Evolutionary conservation across 2,329 filamentous ascomycete species (phyloP).

Genomic region (Calycina marina): DNA sequence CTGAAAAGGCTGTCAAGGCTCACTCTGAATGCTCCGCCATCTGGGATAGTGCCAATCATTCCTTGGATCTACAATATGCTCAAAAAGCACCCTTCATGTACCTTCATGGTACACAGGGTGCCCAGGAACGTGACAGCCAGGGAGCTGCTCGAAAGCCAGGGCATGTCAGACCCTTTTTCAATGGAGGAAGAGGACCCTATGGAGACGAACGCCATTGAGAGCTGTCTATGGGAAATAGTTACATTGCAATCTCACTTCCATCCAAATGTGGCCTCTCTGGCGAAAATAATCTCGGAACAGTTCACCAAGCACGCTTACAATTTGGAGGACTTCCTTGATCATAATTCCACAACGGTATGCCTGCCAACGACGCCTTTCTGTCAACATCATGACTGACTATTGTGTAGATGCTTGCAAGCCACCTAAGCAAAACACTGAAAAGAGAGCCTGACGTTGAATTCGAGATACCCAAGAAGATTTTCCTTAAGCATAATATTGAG

Average conservation of each 20-base stretch:
- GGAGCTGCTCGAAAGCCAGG: conserved; percentile 43
- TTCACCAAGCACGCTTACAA: conserved; percentile 94
- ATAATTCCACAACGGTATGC: conserved; percentile 72
- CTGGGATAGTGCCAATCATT: conserved; percentile 74
- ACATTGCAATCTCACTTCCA: conserved; percentile 89
- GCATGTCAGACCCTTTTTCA: conserved; percentile 60
- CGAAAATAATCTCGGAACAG: conserved; percentile 88
- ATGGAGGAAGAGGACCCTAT: conserved; percentile 67
- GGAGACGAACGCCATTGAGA: conserved; percentile 76
- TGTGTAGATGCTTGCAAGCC: conserved; percentile 43
- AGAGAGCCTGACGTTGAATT: conserved; percentile 84
- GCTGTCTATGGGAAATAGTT: conserved; percentile 87
- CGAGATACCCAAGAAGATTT: conserved; percentile 54
- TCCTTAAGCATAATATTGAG: conserved; percentile 29
- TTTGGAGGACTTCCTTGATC: conserved; percentile 93
- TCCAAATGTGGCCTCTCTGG: conserved; percentile 86
- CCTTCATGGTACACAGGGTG: conserved; percentile 88
- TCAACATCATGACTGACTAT: background rate
- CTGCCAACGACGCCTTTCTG: background rate
- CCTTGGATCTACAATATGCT: conserved; percentile 95
- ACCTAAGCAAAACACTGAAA: conserved; percentile 56
- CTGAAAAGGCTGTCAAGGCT: conserved; percentile 83
- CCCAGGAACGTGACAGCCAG: conserved; percentile 42
- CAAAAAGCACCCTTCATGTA: conserved; percentile 76
- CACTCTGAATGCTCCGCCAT: conserved; percentile 74